Evolutionary conservation across 768 basidiomycete genomes (phyloP).

Genomic region (Xerocomellus amylosporus): DNA sequence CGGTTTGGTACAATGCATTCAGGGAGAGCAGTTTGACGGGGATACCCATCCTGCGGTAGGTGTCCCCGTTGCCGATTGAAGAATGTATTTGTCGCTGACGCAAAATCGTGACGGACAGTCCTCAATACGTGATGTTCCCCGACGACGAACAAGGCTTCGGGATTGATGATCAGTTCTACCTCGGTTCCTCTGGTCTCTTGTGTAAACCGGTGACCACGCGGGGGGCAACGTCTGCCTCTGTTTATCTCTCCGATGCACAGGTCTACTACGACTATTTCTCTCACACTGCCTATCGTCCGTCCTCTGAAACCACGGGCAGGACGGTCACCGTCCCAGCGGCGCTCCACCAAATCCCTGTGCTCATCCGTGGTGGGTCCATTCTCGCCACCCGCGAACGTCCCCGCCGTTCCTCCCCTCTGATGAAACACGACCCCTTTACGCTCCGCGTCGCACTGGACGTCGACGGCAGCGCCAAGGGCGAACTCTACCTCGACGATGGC

Average conservation of each 20-base stretch:
- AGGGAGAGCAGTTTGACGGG: conserved; percentile 81
- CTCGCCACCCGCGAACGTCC: conserved; percentile 84
- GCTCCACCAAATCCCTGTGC: conserved; percentile 76
- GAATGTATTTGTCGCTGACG: neutral
- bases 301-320: conserved; percentile 51
- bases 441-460: conserved; percentile 78
- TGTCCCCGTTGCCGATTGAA: neutral
- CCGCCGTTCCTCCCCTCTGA: conserved; percentile 78
- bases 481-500: conserved; percentile 95
- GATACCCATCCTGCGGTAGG: conserved; percentile 77
- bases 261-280: conserved; percentile 96
- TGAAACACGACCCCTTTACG: conserved; percentile 93
- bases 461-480: conserved; percentile 60
- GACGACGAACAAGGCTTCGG: conserved; percentile 81
- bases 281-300: conserved; percentile 61
- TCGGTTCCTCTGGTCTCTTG: conserved; percentile 84
- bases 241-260: conserved; percentile 89
- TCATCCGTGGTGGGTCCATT: conserved; percentile 90
- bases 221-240: conserved; percentile 61
- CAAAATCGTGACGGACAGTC: conserved; percentile 45
- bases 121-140: conserved; percentile 95
- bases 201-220: conserved; percentile 86
- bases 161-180: conserved; percentile 92
- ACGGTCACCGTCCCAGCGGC: conserved; percentile 75
- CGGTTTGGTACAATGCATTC: conserved; percentile 98